phyloP scores from a whole-genome alignment of 73 alveolate species.

The Halteria grandinella region DNA sequence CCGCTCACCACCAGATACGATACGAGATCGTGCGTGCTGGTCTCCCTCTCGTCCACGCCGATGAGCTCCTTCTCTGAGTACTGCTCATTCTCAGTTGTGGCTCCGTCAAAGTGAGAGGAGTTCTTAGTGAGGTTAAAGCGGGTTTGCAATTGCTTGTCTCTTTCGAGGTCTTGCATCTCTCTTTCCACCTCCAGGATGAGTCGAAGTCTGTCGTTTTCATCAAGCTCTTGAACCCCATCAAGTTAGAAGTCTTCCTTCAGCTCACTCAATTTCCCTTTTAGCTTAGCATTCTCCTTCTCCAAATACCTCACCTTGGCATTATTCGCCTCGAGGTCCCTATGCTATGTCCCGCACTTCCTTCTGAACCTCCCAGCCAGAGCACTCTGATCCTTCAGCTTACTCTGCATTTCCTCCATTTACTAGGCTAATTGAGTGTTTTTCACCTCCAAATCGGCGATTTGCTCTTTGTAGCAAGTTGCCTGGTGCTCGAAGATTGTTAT shows the following conservation, averaged over 20 bases:
- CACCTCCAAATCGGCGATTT: background rate
- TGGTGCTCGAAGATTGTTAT: conserved; percentile 3
- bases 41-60: too few relatives aligned
- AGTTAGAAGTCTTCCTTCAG: conserved; percentile 9
- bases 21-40: too few relatives aligned
- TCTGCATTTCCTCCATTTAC: conserved; percentile 12
- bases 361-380: background rate
- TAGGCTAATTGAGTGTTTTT: background rate
- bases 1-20: too few relatives aligned
- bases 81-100: too few relatives aligned
- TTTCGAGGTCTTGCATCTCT: background rate
- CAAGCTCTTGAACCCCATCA: background rate
- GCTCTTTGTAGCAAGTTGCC: background rate
- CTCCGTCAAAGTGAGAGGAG: too few relatives aligned
- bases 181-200: background rate
- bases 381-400: background rate
- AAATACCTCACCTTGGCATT: background rate
- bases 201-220: background rate
- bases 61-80: too few relatives aligned
- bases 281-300: conserved; percentile 20
- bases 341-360: background rate
- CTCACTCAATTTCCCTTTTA: background rate
- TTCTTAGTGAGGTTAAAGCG: too few relatives aligned
- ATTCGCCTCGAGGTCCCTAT: background rate
- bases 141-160: too few relatives aligned